A percentile compares a stretch with the other conserved stretches of the same genome.
These are phyloP conservation scores for Platanthera guangdongensis DNA, from an alignment of 106 monocot species.

Conservation along the genomic window DNA sequence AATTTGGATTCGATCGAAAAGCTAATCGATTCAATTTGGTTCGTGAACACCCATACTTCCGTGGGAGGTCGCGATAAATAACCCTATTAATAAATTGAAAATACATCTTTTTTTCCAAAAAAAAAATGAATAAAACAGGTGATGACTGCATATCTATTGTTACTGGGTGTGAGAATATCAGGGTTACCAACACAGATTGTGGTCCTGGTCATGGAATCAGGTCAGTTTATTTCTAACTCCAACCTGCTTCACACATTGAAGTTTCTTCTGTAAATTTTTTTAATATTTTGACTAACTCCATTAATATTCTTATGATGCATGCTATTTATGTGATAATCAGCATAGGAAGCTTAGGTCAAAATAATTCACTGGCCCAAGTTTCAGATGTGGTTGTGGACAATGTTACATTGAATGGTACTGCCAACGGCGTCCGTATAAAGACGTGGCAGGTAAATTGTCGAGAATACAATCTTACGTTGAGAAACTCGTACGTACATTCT, in stretches of 20 bases:
- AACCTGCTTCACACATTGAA: too few relatives aligned
- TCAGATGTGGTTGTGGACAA: conserved; percentile 48
- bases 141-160: conserved; percentile 82
- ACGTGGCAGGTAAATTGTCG: conserved; percentile 67
- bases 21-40: too few relatives aligned
- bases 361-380: conserved; percentile 31
- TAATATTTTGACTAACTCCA: not conserved
- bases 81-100: too few relatives aligned
- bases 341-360: conserved; percentile 71
- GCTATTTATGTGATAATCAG: conserved; percentile 14
- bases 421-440: conserved; percentile 80
- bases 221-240: conserved; percentile 12
- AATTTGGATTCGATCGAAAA: too few relatives aligned
- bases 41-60: too few relatives aligned
- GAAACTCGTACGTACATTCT: too few relatives aligned
- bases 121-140: conserved; percentile 22
- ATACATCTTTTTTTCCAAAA: too few relatives aligned
- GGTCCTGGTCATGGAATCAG: conserved; percentile 94
- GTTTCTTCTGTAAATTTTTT: too few relatives aligned
- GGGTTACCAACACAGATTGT: conserved; percentile 29
- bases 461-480: too few relatives aligned
- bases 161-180: conserved; percentile 30
- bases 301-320: not conserved
- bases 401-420: conserved; percentile 29
- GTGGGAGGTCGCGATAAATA: too few relatives aligned